Evolutionary conservation across 768 basidiomycete genomes (phyloP).

Genomic region (Filobasidium floriforme): DNA sequence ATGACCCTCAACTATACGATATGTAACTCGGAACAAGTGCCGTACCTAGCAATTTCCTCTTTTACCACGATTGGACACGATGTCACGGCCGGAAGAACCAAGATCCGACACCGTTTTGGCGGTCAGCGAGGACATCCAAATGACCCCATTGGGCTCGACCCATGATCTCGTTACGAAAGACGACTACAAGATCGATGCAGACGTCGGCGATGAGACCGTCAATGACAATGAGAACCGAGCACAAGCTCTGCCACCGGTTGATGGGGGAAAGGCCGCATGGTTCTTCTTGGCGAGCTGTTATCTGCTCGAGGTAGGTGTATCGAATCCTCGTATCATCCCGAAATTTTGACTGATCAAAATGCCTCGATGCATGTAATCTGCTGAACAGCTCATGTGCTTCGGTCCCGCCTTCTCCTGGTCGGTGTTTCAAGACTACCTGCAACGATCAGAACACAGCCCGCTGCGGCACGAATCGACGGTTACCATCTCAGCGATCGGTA

Average conservation of each 20-base stretch:
- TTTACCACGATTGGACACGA: too few relatives aligned
- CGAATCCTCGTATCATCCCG: background rate
- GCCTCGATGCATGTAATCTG: background rate
- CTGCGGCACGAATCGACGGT: conserved; percentile 9
- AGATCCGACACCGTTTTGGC: background rate
- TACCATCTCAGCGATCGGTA: conserved; percentile 15
- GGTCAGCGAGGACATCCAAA: background rate
- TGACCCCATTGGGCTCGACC: background rate
- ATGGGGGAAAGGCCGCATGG: conserved; percentile 35
- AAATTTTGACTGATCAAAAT: background rate
- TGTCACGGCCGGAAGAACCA: too few relatives aligned
- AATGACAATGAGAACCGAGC: background rate
- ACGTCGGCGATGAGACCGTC: conserved; percentile 7
- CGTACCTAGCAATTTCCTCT: too few relatives aligned
- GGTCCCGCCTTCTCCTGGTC: conserved; percentile 4
- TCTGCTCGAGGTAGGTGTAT: background rate
- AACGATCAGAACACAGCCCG: background rate
- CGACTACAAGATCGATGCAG: background rate
- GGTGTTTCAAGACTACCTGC: conserved; percentile 19
- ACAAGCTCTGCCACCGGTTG: conserved; percentile 23
- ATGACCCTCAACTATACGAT: too few relatives aligned
- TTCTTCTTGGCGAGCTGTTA: conserved; percentile 24
- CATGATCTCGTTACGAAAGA: background rate
- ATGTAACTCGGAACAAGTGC: too few relatives aligned
- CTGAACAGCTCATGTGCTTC: conserved; percentile 3